Conservation (phyloP, 2,329 filamentous ascomycete species). For the Esteya vermicola region DNA sequence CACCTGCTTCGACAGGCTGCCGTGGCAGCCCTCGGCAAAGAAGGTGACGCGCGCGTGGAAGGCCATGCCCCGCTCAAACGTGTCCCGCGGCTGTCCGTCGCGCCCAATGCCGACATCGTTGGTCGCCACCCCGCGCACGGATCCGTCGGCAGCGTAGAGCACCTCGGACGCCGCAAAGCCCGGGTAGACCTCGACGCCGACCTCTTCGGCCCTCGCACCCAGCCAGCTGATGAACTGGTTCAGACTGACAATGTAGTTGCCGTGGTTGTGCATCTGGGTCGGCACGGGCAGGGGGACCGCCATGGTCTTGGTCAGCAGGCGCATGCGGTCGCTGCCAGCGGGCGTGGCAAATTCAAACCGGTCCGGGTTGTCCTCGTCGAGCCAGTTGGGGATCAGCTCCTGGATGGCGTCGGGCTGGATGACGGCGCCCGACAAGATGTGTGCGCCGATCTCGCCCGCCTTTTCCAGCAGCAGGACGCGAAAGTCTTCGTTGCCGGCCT, state of each 20-base stretch:
- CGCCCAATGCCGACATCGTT: conserved; percentile 82
- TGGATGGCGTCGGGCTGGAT: conserved; percentile 79
- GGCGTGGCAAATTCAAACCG: conserved; percentile 81
- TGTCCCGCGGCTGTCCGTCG: conserved; percentile 73
- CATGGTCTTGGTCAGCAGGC: conserved; percentile 72
- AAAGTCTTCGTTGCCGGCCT: conserved; percentile 91
- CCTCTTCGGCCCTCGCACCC: conserved; percentile 87
- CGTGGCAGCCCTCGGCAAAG: conserved; percentile 90
- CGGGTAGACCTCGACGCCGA: conserved; percentile 91
- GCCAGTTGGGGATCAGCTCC: conserved; percentile 89
- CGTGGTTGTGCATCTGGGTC: conserved; percentile 95
- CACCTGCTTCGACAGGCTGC: conserved; percentile 87
- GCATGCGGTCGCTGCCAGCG: conserved; percentile 75
- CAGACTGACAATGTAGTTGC: conserved; percentile 93
- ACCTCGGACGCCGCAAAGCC: conserved; percentile 93
- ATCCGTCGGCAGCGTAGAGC: conserved; percentile 72
- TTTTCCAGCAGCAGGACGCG: conserved; percentile 88
- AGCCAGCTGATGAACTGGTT: conserved; percentile 96
- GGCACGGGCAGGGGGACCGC: conserved; percentile 74
- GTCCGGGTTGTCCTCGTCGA: conserved; percentile 72
- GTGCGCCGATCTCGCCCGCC: conserved; percentile 84
- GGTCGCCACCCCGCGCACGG: conserved; percentile 86
- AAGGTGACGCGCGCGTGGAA: conserved; percentile 88
- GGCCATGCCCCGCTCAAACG: conserved; percentile 94
- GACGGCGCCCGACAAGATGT: conserved; percentile 92